Evolutionary conservation across 2,329 filamentous ascomycete genomes (phyloP).

Genomic region (Ceratocystis smalleyi): DNA sequence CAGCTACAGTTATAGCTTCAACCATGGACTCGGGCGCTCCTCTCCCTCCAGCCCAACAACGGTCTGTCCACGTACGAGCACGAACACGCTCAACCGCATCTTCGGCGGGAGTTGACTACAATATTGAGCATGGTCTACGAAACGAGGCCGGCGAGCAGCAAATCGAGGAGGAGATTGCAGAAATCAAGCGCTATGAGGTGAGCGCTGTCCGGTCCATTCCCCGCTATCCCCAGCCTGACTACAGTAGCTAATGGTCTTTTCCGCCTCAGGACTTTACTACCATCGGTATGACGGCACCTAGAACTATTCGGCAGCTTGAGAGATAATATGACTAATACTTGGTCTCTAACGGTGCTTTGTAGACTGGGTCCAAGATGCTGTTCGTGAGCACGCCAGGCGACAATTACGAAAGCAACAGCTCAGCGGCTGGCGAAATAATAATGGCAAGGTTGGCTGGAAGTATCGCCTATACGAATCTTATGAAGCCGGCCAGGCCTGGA

Average conservation of each 20-base stretch:
- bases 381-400: conserved; percentile 71
- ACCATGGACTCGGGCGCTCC: conserved; percentile 12
- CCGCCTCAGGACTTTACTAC: conserved; percentile 67
- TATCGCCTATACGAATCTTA: conserved; percentile 72
- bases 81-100: conserved; percentile 7
- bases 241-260: neutral
- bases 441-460: conserved; percentile 58
- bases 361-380: conserved; percentile 98
- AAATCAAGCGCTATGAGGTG: conserved; percentile 93
- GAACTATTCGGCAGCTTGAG: neutral
- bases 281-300: conserved; percentile 41
- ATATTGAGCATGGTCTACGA: conserved; percentile 24
- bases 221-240: neutral
- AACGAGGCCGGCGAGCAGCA: conserved; percentile 36
- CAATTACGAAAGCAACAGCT: conserved; percentile 59
- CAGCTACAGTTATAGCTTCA: neutral
- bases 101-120: neutral
- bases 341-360: neutral
- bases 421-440: conserved; percentile 45
- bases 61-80: conserved; percentile 6
- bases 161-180: conserved; percentile 86
- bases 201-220: neutral
- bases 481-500: conserved; percentile 94
- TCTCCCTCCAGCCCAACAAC: conserved; percentile 4
- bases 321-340: neutral